phyloP scores from a whole-genome alignment of 1,284 basidiomycete genomes.

The Rhodotorula glutinis region DNA sequence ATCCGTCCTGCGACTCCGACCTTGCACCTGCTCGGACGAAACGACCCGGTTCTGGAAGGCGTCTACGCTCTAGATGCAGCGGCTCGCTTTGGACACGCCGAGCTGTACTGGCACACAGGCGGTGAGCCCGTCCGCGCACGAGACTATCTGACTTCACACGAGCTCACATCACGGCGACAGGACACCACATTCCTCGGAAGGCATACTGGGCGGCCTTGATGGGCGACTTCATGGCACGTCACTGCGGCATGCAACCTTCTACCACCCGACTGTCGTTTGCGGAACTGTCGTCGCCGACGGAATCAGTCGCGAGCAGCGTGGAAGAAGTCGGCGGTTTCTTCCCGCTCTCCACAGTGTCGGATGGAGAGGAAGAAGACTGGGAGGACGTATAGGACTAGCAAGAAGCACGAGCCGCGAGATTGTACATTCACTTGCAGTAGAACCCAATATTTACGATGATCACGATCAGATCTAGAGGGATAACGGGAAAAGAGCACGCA shows the following conservation, averaged over 20 bases:
- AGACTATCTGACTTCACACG: no score
- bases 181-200: constrained; percentile 13
- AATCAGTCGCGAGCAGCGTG: constrained; percentile 1
- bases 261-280: not conserved
- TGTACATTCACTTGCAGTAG: no score
- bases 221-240: constrained; percentile 4
- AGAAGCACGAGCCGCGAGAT: no score
- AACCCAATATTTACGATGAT: no score
- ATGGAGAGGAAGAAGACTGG: no score
- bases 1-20: not conserved
- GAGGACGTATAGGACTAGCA: no score
- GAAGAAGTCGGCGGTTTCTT: not conserved
- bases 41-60: not conserved
- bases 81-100: not conserved
- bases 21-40: constrained; percentile 3
- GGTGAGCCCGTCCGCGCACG: not conserved
- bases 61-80: not conserved
- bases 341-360: not conserved
- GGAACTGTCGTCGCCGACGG: constrained; percentile 5
- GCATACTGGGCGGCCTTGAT: not conserved
- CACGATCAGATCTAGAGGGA: no score
- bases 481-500: not conserved
- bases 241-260: not conserved
- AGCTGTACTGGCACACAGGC: constrained; percentile 9
- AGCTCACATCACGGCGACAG: not conserved